A percentile compares a stretch with the other conserved stretches of the same genome.
phyloP scores from a whole-genome alignment of 441 rosid species.

The Erysimum pusillum region DNA sequence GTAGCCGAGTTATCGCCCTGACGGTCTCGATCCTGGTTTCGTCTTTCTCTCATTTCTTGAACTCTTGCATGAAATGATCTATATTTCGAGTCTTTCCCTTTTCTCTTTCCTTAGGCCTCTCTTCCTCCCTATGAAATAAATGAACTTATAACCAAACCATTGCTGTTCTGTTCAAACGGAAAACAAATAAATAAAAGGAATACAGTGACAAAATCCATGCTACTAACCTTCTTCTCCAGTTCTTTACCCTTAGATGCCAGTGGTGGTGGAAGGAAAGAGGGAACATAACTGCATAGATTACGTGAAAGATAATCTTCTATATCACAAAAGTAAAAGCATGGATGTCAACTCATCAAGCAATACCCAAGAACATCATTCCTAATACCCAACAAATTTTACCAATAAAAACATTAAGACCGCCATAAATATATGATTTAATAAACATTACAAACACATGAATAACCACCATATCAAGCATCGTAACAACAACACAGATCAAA shows the following conservation, averaged over 20 bases:
- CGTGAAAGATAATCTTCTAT: conserved; percentile 57
- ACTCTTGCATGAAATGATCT: conserved; percentile 97
- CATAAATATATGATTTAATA: neutral
- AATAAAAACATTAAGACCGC: conserved; percentile 1
- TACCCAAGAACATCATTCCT: conserved; percentile 17
- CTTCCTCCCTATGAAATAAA: conserved; percentile 67
- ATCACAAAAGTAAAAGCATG: conserved; percentile 36
- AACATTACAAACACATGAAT: neutral
- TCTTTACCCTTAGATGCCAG: conserved; percentile 90
- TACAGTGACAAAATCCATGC: conserved; percentile 12
- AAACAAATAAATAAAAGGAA: conserved; percentile 22
- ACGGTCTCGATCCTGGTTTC: conserved; percentile 96
- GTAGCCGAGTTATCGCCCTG: conserved; percentile 76
- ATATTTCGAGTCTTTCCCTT: conserved; percentile 92
- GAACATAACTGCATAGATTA: conserved; percentile 89
- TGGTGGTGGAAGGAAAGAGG: conserved; percentile 98
- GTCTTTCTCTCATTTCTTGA: conserved; percentile 97
- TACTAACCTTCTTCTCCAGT: conserved; percentile 84
- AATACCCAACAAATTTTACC: conserved; percentile 16
- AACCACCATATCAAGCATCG: neutral
- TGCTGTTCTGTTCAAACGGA: neutral
- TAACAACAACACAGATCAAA: conserved; percentile 3
- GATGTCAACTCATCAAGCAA: conserved; percentile 24
- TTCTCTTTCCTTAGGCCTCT: conserved; percentile 81
- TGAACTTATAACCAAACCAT: conserved; percentile 18